These are phyloP conservation scores for Termitomyces eurrhizus DNA, from an alignment of 768 basidiomycete genomes.

Conservation along the genomic window DNA sequence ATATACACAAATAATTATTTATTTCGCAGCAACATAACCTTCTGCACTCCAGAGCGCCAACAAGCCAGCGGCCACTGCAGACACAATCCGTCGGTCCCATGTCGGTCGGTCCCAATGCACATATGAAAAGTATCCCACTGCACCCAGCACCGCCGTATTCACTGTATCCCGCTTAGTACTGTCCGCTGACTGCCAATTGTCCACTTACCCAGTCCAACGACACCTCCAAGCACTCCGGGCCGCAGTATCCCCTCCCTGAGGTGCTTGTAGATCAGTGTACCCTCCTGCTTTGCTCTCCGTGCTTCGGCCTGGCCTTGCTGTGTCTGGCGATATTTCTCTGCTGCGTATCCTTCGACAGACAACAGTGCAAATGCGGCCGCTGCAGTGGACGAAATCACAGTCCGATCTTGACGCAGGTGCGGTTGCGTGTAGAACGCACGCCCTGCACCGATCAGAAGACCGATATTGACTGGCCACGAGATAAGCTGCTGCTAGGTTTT, in stretches of 20 bases:
- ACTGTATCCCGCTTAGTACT: slow-evolving; percentile 28
- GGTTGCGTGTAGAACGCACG: slow-evolving; percentile 63
- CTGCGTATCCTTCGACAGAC: slow-evolving; percentile 57
- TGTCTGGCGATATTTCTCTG: slow-evolving; percentile 58
- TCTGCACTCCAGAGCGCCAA: slow-evolving; percentile 62
- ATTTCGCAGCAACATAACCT: slow-evolving; percentile 43
- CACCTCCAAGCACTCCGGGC: slow-evolving; percentile 62
- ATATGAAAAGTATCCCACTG: slow-evolving; percentile 62
- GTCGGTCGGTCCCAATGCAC: slow-evolving; percentile 56
- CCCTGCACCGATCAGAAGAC: slow-evolving; percentile 57
- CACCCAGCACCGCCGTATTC: slow-evolving; percentile 60
- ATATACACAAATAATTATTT: slow-evolving; percentile 3
- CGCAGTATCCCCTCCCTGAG: slow-evolving; percentile 54
- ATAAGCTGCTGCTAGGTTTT: background rate
- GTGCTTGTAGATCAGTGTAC: slow-evolving; percentile 49
- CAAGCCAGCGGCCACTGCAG: slow-evolving; percentile 54
- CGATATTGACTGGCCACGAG: slow-evolving; percentile 56
- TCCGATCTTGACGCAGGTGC: slow-evolving; percentile 53
- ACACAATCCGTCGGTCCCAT: slow-evolving; percentile 65
- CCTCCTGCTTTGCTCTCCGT: slow-evolving; percentile 53
- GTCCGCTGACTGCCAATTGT: background rate
- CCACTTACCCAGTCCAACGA: slow-evolving; percentile 54
- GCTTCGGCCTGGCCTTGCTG: slow-evolving; percentile 55
- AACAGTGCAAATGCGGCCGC: slow-evolving; percentile 56
- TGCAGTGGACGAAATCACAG: slow-evolving; percentile 48